These are phyloP conservation scores for Macrophomina phaseolina DNA, from an alignment of 2,329 filamentous ascomycete genomes.

Conservation along the genomic window DNA sequence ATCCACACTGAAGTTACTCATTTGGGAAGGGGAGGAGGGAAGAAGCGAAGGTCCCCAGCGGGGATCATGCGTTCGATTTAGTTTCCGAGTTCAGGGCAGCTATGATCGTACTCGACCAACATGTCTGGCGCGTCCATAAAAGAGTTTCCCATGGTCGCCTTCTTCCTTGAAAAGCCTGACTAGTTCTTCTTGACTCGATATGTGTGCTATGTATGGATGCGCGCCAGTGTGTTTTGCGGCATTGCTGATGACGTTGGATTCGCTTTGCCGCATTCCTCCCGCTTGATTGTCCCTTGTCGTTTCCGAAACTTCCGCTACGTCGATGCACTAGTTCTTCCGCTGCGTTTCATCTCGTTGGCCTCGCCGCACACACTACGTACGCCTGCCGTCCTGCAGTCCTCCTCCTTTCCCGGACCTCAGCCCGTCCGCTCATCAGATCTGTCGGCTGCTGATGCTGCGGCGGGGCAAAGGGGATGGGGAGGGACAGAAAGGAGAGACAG, in stretches of 20 bases:
- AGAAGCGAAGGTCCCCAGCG: not conserved
- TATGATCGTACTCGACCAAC: not conserved
- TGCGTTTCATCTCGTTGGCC: not conserved
- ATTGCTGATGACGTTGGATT: not conserved
- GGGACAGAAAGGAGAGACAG: too few relatives aligned
- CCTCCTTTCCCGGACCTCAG: too few relatives aligned
- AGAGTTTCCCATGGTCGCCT: not conserved
- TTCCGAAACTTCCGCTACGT: not conserved
- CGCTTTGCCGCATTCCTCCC: too few relatives aligned
- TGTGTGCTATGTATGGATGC: too few relatives aligned
- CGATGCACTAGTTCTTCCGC: not conserved
- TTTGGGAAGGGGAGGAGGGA: not conserved
- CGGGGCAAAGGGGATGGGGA: not conserved
- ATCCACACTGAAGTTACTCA: not conserved
- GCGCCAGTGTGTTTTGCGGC: too few relatives aligned
- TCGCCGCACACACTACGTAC: too few relatives aligned
- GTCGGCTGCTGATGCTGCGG: too few relatives aligned
- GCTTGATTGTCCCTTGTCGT: not conserved
- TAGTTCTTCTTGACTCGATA: too few relatives aligned
- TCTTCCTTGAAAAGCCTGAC: too few relatives aligned
- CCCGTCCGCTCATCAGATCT: too few relatives aligned
- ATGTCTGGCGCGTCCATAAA: not conserved
- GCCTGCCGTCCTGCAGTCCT: too few relatives aligned
- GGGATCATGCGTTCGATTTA: conserved; percentile 4
- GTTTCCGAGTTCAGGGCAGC: not conserved